These are phyloP conservation scores for Diaporthe helianthi DNA, from an alignment of 2,329 filamentous ascomycete species.

Conservation along the genomic window DNA sequence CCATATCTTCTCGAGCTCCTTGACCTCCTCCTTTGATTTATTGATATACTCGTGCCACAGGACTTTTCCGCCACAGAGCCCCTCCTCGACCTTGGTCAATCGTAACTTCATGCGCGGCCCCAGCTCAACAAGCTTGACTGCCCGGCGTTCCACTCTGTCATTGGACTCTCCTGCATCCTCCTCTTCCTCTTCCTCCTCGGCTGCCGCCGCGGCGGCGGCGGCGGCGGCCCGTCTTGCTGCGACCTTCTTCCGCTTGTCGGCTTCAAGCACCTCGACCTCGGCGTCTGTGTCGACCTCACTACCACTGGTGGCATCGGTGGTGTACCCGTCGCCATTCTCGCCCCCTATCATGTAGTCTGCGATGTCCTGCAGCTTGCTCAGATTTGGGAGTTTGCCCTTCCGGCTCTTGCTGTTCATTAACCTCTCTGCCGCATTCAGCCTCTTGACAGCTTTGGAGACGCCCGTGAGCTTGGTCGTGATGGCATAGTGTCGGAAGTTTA, in stretches of 20 bases:
- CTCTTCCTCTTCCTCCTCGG: slow-evolving; percentile 55
- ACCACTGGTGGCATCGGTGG: slow-evolving; percentile 83
- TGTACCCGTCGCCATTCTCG: slow-evolving; percentile 79
- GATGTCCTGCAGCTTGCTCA: slow-evolving; percentile 90
- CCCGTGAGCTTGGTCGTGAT: slow-evolving; percentile 90
- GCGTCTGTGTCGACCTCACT: slow-evolving; percentile 94
- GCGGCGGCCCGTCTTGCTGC: slow-evolving; percentile 58
- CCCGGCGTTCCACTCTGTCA: slow-evolving; percentile 77
- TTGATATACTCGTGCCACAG: slow-evolving; percentile 98
- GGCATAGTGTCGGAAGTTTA: slow-evolving; percentile 92
- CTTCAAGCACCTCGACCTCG: slow-evolving; percentile 84
- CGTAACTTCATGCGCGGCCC: slow-evolving; percentile 89
- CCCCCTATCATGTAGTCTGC: slow-evolving; percentile 92
- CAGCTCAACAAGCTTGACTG: slow-evolving; percentile 90
- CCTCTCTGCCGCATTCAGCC: slow-evolving; percentile 86
- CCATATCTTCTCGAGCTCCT: slow-evolving; percentile 83
- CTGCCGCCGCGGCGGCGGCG: slow-evolving; percentile 50
- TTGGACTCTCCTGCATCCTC: slow-evolving; percentile 44
- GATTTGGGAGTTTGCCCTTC: slow-evolving; percentile 81
- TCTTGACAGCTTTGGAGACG: slow-evolving; percentile 81
- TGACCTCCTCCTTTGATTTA: slow-evolving; percentile 80
- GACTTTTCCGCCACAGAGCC: slow-evolving; percentile 84
- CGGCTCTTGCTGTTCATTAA: slow-evolving; percentile 67
- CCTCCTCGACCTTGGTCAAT: slow-evolving; percentile 95
- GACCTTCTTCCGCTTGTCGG: slow-evolving; percentile 67